Evolutionary conservation across 1,139 yeast species (phyloP).

Genomic region (Pneumocystis canis): DNA sequence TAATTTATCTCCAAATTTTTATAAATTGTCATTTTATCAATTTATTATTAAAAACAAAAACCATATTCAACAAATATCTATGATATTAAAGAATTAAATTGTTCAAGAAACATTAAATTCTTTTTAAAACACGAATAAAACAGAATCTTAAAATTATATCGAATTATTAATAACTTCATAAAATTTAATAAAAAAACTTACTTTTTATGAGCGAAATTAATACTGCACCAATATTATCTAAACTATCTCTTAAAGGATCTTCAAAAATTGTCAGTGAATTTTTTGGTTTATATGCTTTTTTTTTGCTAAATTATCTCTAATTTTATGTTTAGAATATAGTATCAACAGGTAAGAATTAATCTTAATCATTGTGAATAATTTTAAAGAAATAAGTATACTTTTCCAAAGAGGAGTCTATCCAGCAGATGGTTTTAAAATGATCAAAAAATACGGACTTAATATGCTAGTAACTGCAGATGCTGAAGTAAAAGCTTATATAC

Average conservation of each 20-base stretch:
- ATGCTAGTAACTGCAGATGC: constrained; percentile 61
- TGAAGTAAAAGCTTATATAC: constrained; percentile 58
- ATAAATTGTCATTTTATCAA: not conserved
- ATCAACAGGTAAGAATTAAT: constrained; percentile 10
- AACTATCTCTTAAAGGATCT: constrained; percentile 60
- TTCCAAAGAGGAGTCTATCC: constrained; percentile 89
- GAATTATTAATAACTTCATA: not conserved
- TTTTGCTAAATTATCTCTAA: not conserved
- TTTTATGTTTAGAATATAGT: not conserved
- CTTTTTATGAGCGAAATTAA: not conserved
- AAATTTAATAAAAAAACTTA: not conserved
- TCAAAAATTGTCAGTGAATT: constrained; percentile 68
- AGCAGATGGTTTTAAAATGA: constrained; percentile 67
- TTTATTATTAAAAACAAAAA: not conserved
- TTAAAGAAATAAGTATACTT: constrained; percentile 61
- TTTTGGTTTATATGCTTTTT: constrained; percentile 31
- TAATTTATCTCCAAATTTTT: too few species aligned
- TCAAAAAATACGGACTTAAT: constrained; percentile 67
- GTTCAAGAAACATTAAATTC: not conserved
- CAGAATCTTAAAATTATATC: not conserved
- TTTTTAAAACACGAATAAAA: not conserved
- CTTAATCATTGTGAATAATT: constrained; percentile 28
- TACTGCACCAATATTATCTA: constrained; percentile 31
- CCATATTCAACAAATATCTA: not conserved
- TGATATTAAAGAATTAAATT: too few species aligned